Base-by-base conservation (phyloP, 169 alveolate genomes). In the Cryptosporidium andersoni region DNA sequence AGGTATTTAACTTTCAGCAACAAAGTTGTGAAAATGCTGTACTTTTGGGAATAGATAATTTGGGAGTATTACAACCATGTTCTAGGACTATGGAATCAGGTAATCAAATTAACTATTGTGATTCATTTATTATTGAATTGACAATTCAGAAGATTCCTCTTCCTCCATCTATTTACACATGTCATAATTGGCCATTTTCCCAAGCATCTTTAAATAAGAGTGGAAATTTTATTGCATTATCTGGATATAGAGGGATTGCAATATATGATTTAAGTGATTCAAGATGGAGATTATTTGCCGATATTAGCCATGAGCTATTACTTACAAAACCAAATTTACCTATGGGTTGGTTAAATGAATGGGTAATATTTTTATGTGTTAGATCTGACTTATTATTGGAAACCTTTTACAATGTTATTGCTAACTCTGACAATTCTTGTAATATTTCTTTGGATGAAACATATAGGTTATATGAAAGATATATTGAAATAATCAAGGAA, bases 301-400 rank as follows among this genome's bases (percentile, higher is more conserved):
- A 66, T 60, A 81, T 88, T 45, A 55, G 37, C 34, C 90, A 88
- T 66, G 91, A 88, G 82, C 66, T 81, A 42, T 81, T 81, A 56
- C 66, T 90, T 5, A 82, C 81, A 4, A 82, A 80, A 45, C 90
- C 91, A 66, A 60, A 80, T 55, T 60, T 88, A 40, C 93, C 93
- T n/a, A 55, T 67, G 48, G 93, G 93, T 34, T 90, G 93, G 93
- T 74, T 88, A 64, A 88, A 65, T 53, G 81, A 81, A 12, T 80
- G 66, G 65, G 47, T 88, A 11, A 88, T 90, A 66, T 90, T 90
- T 65, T 63, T 88, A 7, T 55, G 48, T 25, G 85, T 74, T 1
- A 68, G 60, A 16, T 74, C 85, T 4, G 25, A 56, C 12, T 60
- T 74, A 9, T 43, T 74, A 14, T 60, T 74, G 48, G 60, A 49